Evolutionary conservation across 495 filamentous ascomycete genomes (phyloP).

Genomic region (Amorphotheca resinae): DNA sequence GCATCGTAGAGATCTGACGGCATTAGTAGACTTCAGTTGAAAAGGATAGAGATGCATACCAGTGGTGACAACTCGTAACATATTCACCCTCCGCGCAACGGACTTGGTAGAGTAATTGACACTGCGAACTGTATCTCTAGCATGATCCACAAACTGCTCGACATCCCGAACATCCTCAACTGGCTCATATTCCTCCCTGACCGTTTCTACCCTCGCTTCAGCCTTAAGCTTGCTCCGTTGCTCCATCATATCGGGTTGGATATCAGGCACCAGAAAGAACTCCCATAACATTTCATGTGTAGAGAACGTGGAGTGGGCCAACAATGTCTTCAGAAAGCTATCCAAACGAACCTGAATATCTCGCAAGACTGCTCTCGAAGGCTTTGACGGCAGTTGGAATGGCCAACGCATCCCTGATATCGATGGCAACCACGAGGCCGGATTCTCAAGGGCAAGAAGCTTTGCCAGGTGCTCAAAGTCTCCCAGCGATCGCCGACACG

Average conservation of each 20-base stretch:
- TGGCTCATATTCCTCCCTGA: slow-evolving; percentile 77
- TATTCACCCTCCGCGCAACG: slow-evolving; percentile 58
- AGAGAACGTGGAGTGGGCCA: slow-evolving; percentile 84
- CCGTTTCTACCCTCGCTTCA: slow-evolving; percentile 63
- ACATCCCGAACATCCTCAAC: slow-evolving; percentile 82
- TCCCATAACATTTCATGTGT: slow-evolving; percentile 99
- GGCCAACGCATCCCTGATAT: slow-evolving; percentile 70
- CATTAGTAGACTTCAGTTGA: slow-evolving; percentile 16
- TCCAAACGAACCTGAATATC: slow-evolving; percentile 83
- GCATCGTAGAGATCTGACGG: slow-evolving; percentile 56
- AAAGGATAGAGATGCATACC: slow-evolving; percentile 27
- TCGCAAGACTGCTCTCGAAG: slow-evolving; percentile 72
- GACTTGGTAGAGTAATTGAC: slow-evolving; percentile 72
- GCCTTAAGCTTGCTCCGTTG: slow-evolving; percentile 81
- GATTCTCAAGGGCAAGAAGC: slow-evolving; percentile 83
- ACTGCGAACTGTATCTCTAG: slow-evolving; percentile 73
- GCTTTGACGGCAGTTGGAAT: slow-evolving; percentile 84
- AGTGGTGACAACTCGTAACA: slow-evolving; percentile 37
- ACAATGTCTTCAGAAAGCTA: slow-evolving; percentile 70
- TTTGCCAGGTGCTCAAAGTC: slow-evolving; percentile 89
- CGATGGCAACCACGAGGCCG: slow-evolving; percentile 85
- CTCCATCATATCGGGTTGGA: slow-evolving; percentile 80
- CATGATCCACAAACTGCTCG: slow-evolving; percentile 81
- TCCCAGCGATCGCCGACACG: slow-evolving; percentile 73
- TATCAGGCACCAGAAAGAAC: slow-evolving; percentile 93